phyloP scores from a whole-genome alignment of 345 rosid species.

The Aegle marmelos region DNA sequence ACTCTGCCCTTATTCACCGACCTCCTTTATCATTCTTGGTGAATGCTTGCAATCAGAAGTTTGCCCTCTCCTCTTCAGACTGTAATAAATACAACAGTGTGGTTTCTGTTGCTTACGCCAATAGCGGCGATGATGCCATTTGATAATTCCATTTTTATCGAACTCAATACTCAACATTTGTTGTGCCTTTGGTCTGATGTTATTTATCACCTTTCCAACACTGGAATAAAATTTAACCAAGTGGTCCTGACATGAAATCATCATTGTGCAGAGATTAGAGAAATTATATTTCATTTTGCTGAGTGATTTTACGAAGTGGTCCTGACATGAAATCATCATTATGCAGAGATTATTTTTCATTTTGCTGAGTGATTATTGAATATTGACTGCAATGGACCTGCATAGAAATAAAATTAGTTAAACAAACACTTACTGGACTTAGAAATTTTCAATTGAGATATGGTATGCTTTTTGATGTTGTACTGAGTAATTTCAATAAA shows the following conservation, averaged over 20 bases:
- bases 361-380: neutral
- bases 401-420: neutral
- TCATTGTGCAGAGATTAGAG: neutral
- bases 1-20: neutral
- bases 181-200: neutral
- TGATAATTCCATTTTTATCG: neutral
- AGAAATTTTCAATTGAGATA: neutral
- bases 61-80: neutral
- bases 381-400: neutral
- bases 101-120: neutral
- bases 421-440: neutral
- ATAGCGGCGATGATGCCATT: neutral
- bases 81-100: neutral
- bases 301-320: neutral
- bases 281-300: neutral
- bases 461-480: neutral
- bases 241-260: neutral
- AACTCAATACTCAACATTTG: neutral
- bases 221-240: neutral
- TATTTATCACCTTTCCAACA: neutral
- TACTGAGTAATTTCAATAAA: neutral
- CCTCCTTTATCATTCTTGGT: neutral
- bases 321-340: neutral
- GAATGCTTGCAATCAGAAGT: neutral
- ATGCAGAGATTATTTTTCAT: neutral